Evolutionary conservation across 176 grass and related monocot species (phyloP), one percentile per base, ranked within the genome.

Genomic region (Guadua angustifolia): DNA sequence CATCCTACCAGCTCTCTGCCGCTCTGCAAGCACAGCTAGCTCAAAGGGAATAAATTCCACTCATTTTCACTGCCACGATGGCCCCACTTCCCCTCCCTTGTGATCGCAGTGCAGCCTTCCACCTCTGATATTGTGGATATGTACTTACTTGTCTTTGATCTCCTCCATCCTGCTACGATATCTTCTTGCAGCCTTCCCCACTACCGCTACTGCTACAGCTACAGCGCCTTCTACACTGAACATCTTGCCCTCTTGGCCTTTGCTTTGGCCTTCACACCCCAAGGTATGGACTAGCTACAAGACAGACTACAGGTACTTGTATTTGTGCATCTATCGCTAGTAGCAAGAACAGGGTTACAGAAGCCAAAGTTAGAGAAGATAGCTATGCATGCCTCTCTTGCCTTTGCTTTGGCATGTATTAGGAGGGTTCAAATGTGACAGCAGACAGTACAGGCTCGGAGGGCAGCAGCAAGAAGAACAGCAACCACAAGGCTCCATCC

Each of bases 221-320:
- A 78, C 85, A 74, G 69, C 73, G 42, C 90, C 79, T 80, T 88
- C 90, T 67, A 97, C 92, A 60, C 90, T 97, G 66, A 88, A 94
- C 85, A 97, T 93, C 92, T 97, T 97, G 82, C 95, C 92, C 21
- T 86, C 95, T 43, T 94, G 90, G 88, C 92, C 95, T 46, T 89
- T 94, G 91, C 79, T 64, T n/a, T n/a, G n/a, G n/a, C n/a, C 90
- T 92, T 13, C 90, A 85, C 83, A 89, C 83, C 55, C 88, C 75
- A 91, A 89, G 90, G 95, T 97, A 92, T 83, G 93, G 17, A 43
- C 43, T 16, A 24, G 38, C 59, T 75, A 65, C 15, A 24, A 52
- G 7, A 77, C 14, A 5, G 1, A 0, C 1, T 29, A 58, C 17
- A 69, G 17, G 33, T 69, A 67, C 42, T 68, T 77, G 40, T 60